Base-by-base conservation (phyloP, 2,329 filamentous ascomycete genomes). In the Neofusicoccum kwambonambiense region DNA sequence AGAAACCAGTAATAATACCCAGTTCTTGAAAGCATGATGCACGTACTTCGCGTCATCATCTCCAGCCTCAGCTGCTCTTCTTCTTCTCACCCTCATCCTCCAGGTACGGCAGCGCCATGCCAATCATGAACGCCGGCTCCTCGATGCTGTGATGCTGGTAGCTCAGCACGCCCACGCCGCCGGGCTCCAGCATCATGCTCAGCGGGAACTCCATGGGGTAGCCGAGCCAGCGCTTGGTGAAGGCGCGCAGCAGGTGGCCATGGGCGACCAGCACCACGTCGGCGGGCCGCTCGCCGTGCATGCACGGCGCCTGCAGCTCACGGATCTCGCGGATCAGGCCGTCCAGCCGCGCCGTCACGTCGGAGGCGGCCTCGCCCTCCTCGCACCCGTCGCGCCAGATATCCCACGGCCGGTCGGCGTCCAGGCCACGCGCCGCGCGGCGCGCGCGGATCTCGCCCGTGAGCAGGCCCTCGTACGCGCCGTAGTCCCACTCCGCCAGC, bases 381-480 rank as follows among this genome's bases (percentile, higher is more conserved):
- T 89, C 90, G 77, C 92, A 96, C 0, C 92, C 92, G 74, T 96
- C 92, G n/a, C 81, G 82, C 92, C 92, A 96, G 68, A 96, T 96
- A 78, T 95, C 90, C 92, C 92, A 96, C 27, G 79, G 76, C 3
- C 80, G 69, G n/a, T 82, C 78, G 12, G 64, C 19, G 84, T 79
- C 7, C 17, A 86, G 73, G 0, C 90, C 90, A 65, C 86, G 80
- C 64, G 86, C 78, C 62, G 81, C 82, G 57, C 91, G 84, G 66
- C 80, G 42, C 0, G 31, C 34, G 37, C 85, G 82, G 73, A 96
- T 96, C 69, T 92, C 82, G 15, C 83, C 78, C 67, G 84, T 89
- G 41, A 90, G 92, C 73, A 95, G 84, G 8, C 92, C 92, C 79
- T 96, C 92, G 73, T 96, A 96, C 69, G 90, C 86, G 50, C 91